Evolutionary conservation across 495 filamentous ascomycete species (phyloP).

Genomic region (Mycothermus thermophilus): DNA sequence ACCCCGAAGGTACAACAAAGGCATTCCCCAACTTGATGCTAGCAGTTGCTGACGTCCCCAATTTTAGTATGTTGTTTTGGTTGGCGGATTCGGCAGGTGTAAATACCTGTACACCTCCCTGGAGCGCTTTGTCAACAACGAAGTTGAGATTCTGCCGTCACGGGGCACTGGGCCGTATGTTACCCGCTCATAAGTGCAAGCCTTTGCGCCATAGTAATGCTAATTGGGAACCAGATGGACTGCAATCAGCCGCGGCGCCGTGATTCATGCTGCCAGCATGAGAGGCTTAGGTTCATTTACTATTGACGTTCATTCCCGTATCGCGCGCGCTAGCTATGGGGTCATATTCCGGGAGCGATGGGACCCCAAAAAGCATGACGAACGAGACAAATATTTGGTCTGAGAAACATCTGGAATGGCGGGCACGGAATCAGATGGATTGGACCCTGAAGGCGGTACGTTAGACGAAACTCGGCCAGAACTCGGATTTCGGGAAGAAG

Average conservation of each 20-base stretch:
- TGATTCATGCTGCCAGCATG: not conserved
- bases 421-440: no score
- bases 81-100: conserved; percentile 6
- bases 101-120: conserved; percentile 1
- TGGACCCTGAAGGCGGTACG: no score
- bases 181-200: no score
- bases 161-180: conserved; percentile 4
- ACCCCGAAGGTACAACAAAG: conserved; percentile 6
- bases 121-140: not conserved
- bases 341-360: no score
- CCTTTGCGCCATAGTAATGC: no score
- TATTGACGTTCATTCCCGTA: not conserved
- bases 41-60: not conserved
- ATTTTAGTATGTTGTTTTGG: conserved; percentile 6
- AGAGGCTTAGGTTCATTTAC: not conserved
- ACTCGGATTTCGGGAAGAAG: no score
- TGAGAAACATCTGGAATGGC: no score
- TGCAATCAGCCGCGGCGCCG: conserved; percentile 5
- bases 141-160: conserved; percentile 5
- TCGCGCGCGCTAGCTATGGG: conserved; percentile 1
- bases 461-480: no score
- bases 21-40: no score
- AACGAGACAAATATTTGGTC: no score
- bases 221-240: no score
- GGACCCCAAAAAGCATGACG: no score